Conservation (phyloP, 768 basidiomycete species). For the Ramaria sp. region DNA sequence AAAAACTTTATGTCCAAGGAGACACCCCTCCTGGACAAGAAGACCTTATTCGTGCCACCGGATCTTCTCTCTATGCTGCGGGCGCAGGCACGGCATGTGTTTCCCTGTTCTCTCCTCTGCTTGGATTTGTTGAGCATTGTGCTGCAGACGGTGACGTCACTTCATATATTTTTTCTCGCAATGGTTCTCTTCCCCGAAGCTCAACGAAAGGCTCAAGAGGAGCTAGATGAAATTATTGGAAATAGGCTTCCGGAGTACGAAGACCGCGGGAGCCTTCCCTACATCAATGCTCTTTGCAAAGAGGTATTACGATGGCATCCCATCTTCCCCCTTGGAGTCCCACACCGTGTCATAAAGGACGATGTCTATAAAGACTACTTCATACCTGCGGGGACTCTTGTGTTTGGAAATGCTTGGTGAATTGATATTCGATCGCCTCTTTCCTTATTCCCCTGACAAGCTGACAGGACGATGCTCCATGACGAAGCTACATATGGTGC, state of each 20-base stretch:
- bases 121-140: no score
- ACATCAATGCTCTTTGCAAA: constrained; percentile 3
- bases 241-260: constrained; percentile 3
- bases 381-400: not conserved
- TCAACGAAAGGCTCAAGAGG: constrained; percentile 13
- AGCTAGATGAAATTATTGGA: constrained; percentile 13
- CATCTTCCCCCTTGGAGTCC: not conserved
- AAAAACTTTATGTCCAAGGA: no score
- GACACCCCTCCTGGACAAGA: no score
- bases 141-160: not conserved
- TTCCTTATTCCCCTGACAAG: not conserved
- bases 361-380: constrained; percentile 2
- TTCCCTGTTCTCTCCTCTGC: no score
- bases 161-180: constrained; percentile 10
- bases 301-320: constrained; percentile 5
- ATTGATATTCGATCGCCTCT: not conserved
- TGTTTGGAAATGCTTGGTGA: constrained; percentile 1
- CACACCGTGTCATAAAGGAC: not conserved
- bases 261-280: constrained; percentile 4
- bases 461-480: not conserved
- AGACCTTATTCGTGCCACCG: no score
- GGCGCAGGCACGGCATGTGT: constrained; percentile 31
- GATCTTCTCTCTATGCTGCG: constrained; percentile 15
- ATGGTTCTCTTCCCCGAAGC: constrained; percentile 13
- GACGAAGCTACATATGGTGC: not conserved